A percentile compares a stretch with the other conserved stretches of the same genome.
These are phyloP conservation scores for Linnemannia elongata DNA, from an alignment of 192 early-diverging fungal genomes.

Conservation along the genomic window DNA sequence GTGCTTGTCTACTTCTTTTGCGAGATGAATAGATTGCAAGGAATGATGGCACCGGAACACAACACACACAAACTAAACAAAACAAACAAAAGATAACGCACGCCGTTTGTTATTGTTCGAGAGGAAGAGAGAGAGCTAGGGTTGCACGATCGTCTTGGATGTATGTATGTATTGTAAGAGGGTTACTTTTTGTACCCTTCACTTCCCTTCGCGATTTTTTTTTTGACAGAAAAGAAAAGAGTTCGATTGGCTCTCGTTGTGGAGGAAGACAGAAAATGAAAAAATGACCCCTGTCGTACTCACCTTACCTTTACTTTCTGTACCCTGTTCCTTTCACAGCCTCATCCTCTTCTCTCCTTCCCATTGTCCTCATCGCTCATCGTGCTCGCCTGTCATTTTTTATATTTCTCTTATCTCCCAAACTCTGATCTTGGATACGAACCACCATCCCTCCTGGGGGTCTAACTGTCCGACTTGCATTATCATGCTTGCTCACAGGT, in stretches of 20 bases:
- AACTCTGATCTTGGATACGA: conserved; percentile 6
- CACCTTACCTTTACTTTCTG: neutral
- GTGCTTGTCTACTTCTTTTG: too few relatives aligned
- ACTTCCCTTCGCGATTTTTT: neutral
- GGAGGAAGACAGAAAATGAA: neutral
- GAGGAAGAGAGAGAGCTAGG: neutral
- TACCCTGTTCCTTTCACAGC: neutral
- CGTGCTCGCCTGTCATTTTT: neutral
- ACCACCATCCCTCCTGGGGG: neutral
- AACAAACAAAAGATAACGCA: conserved; percentile 9
- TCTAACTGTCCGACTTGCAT: neutral
- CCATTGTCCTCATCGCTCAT: neutral
- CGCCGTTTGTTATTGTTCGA: neutral
- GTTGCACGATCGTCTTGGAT: neutral
- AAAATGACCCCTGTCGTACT: neutral
- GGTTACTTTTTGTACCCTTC: too few relatives aligned
- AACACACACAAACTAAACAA: neutral
- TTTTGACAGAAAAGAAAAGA: neutral
- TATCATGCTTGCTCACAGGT: neutral
- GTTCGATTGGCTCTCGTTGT: neutral
- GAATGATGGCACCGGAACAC: too few relatives aligned
- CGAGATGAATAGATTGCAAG: too few relatives aligned
- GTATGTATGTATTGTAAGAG: too few relatives aligned
- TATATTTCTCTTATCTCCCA: neutral
- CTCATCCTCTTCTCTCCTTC: neutral